phyloP scores from a whole-genome alignment of 768 basidiomycete genomes.

The Baorangia bicolor region DNA sequence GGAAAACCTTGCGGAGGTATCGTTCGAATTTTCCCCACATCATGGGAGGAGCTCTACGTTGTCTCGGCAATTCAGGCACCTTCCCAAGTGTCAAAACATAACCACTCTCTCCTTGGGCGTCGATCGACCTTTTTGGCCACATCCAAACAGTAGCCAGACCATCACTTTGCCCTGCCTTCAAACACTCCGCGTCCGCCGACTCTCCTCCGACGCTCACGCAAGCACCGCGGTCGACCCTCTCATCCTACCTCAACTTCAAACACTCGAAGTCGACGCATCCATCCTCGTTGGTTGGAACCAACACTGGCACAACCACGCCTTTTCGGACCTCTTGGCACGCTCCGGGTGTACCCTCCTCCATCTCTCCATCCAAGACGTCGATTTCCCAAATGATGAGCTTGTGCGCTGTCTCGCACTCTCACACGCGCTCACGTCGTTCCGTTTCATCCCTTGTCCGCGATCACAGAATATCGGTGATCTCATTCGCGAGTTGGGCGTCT shows the following conservation, averaged over 20 bases:
- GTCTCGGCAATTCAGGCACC: conserved; percentile 1
- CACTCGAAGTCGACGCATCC: conserved; percentile 19
- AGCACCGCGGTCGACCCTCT: conserved; percentile 8
- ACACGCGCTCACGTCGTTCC: conserved; percentile 6
- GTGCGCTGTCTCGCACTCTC: conserved; percentile 19
- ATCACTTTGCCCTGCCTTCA: conserved; percentile 12
- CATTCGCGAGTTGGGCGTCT: conserved; percentile 3
- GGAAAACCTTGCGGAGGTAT: conserved; percentile 13
- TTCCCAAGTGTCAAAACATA: conserved; percentile 19
- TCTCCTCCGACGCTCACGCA: background rate
- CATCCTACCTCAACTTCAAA: conserved; percentile 18
- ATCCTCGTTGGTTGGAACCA: background rate
- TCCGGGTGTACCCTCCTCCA: conserved; percentile 14
- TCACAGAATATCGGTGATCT: conserved; percentile 14
- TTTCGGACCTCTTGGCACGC: conserved; percentile 18
- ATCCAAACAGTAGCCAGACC: background rate
- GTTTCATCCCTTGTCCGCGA: conserved; percentile 18
- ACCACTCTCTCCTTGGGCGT: conserved; percentile 21
- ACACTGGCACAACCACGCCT: conserved; percentile 10
- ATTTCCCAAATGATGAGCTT: conserved; percentile 19
- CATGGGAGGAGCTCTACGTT: conserved; percentile 1
- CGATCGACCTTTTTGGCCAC: background rate
- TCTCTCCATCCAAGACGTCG: conserved; percentile 13
- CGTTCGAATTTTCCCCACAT: conserved; percentile 11
- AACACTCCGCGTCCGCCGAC: conserved; percentile 19